Evolutionary conservation across 176 grass and related monocot genomes (phyloP).

Genomic region (Aegilops speltoides): DNA sequence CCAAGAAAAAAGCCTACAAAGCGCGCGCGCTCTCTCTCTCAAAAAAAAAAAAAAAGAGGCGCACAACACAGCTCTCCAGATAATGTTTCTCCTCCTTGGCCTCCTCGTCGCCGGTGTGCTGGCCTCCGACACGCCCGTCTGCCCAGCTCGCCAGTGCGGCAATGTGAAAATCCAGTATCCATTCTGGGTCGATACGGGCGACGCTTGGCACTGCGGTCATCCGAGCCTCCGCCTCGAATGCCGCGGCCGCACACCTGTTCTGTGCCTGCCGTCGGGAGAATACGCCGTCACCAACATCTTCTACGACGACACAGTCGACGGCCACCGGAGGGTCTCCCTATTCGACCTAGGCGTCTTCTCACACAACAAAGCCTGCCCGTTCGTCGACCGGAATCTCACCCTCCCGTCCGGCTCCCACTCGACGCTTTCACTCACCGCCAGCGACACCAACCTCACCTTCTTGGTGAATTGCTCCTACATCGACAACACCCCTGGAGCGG

Average conservation of each 20-base stretch:
- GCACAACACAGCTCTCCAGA: too few relatives aligned
- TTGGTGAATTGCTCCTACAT: too few relatives aligned
- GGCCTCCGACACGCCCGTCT: too few relatives aligned
- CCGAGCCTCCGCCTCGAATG: conserved; percentile 26
- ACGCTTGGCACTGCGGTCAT: conserved; percentile 22
- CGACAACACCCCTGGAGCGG: too few relatives aligned
- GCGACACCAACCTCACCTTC: too few relatives aligned
- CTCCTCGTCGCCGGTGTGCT: too few relatives aligned
- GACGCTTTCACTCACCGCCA: too few relatives aligned
- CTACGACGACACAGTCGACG: not conserved
- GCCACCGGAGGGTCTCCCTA: not conserved
- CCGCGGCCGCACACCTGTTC: conserved; percentile 14
- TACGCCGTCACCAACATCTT: conserved; percentile 19
- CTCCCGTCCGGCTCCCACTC: not conserved
- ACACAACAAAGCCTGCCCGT: conserved; percentile 23
- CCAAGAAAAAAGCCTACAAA: too few relatives aligned
- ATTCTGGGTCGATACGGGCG: conserved; percentile 34
- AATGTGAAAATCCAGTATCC: conserved; percentile 38
- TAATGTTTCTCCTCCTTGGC: too few relatives aligned
- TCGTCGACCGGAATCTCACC: conserved; percentile 33
- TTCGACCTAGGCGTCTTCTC: conserved; percentile 24
- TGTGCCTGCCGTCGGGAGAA: conserved; percentile 27
- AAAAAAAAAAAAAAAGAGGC: too few relatives aligned
- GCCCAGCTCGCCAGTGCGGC: conserved; percentile 29
- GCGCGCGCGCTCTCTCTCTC: too few relatives aligned